Evolutionary conservation across 2,329 filamentous ascomycete species (phyloP), one percentile per base, ranked within the genome.

Genomic region (Aspergillus sp.): DNA sequence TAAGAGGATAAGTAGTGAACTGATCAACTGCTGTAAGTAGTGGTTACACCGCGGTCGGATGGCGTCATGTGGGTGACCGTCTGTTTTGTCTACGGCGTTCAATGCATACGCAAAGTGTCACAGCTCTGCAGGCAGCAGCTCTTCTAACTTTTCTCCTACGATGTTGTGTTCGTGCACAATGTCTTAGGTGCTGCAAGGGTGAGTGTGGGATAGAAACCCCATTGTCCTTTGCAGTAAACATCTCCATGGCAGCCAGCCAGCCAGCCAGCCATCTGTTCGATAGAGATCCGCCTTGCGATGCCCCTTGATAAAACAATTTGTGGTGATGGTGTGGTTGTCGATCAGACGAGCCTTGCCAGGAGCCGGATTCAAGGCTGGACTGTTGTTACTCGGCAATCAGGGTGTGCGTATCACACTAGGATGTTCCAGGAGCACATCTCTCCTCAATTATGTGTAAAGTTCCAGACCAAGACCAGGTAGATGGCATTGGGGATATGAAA

Each of bases 241-340:
- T 55, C 41, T 19, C 53, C 52, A 55, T 43, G 52, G 52, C 52
- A 43, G 52, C 52, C 36, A 36, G 32, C 30, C 52, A 43, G 52
- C 52, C 36, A 32, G 30, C 32, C 32, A 36, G 32, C 32, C 32
- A 36, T 45, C 19, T 21, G 41, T 45, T 45, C 12, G 19, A 45
- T 45, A 21, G 12, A 45, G 41, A 45, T 43, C 25, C 9, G 38
- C 39, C 39, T 55, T 25, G 38, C 17, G 19, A 55, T 23, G 19
- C 53, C 53, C 53, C 53, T 55, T 47, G 53, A 55, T 19, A 21
- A 32, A 32, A 32, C 53, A 47, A 45, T 17, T 7, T 23, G 19
- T 23, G 41, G 19, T 45, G 41, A 21, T 39, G 39, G 51, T 21
- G 32, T 39, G 39, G 51, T 21, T 23, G 51, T 41, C 32, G 39